Conservation (phyloP, 345 rosid species). For the Luvunga scandens region DNA sequence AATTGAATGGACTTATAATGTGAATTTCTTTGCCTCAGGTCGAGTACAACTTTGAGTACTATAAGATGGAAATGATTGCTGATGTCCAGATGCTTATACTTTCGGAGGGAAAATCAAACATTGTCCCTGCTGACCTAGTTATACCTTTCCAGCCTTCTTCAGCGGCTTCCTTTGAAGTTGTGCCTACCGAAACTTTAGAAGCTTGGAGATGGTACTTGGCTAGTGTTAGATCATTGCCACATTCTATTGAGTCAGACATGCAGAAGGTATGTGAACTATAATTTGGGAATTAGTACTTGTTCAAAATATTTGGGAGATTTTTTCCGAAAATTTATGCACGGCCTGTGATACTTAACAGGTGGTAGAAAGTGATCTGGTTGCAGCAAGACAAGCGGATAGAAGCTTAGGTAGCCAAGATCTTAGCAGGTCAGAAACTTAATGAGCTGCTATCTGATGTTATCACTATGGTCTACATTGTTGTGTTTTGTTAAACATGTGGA, state of each 20-base stretch:
- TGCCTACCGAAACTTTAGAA: constrained; percentile 41
- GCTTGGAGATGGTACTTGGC: constrained; percentile 95
- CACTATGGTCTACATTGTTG: not conserved
- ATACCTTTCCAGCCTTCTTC: constrained; percentile 77
- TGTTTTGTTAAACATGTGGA: not conserved
- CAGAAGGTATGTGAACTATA: constrained; percentile 53
- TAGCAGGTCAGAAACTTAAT: constrained; percentile 51
- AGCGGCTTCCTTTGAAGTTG: constrained; percentile 32
- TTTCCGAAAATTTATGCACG: not conserved
- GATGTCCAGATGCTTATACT: constrained; percentile 73
- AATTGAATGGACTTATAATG: not conserved
- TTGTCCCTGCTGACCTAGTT: constrained; percentile 74
- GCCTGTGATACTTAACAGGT: constrained; percentile 32
- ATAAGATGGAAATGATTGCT: constrained; percentile 83
- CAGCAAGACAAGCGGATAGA: constrained; percentile 75
- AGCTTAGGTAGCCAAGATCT: constrained; percentile 74
- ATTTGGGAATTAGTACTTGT: not conserved
- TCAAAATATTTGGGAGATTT: not conserved
- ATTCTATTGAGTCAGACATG: constrained; percentile 65
- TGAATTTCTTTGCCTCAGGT: constrained; percentile 48
- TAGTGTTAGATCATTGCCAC: constrained; percentile 64
- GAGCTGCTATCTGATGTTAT: not conserved
- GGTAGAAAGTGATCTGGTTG: constrained; percentile 78
- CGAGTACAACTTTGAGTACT: constrained; percentile 81
- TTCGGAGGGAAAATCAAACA: constrained; percentile 88